phyloP scores from a whole-genome alignment of 2,329 filamentous ascomycete species.

The Cercospora sp. region DNA sequence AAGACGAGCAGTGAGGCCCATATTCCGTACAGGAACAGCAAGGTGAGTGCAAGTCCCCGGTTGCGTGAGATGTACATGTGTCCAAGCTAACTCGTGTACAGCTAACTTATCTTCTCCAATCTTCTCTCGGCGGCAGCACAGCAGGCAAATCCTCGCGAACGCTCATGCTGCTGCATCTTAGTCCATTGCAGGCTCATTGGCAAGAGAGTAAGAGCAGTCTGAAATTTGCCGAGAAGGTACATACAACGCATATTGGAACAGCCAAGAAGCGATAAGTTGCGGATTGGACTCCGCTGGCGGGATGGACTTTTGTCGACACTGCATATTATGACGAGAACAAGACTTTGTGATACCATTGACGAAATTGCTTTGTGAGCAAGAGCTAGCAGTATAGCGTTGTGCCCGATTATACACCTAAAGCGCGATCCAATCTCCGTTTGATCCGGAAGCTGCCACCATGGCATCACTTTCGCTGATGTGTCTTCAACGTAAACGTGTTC shows the following conservation, averaged over 20 bases:
- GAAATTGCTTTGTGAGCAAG: neutral
- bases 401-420: neutral
- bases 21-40: slow-evolving; percentile 93
- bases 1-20: slow-evolving; percentile 67
- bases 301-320: neutral
- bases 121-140: slow-evolving; percentile 84
- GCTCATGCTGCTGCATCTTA: slow-evolving; percentile 99
- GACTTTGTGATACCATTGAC: slow-evolving; percentile 9
- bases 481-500: neutral
- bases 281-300: neutral
- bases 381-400: neutral
- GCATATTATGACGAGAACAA: slow-evolving; percentile 9
- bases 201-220: slow-evolving; percentile 92
- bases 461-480: neutral
- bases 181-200: slow-evolving; percentile 83
- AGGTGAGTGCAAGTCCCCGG: slow-evolving; percentile 54
- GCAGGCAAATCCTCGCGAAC: slow-evolving; percentile 68
- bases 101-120: slow-evolving; percentile 92
- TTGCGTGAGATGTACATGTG: neutral
- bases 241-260: slow-evolving; percentile 89
- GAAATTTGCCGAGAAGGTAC: slow-evolving; percentile 89
- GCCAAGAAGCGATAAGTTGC: slow-evolving; percentile 58
- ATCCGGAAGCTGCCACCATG: neutral
- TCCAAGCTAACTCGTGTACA: slow-evolving; percentile 37
- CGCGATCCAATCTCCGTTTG: neutral